Base-by-base conservation (phyloP, 257 asterid species). In the Orobanche coerulescens region DNA sequence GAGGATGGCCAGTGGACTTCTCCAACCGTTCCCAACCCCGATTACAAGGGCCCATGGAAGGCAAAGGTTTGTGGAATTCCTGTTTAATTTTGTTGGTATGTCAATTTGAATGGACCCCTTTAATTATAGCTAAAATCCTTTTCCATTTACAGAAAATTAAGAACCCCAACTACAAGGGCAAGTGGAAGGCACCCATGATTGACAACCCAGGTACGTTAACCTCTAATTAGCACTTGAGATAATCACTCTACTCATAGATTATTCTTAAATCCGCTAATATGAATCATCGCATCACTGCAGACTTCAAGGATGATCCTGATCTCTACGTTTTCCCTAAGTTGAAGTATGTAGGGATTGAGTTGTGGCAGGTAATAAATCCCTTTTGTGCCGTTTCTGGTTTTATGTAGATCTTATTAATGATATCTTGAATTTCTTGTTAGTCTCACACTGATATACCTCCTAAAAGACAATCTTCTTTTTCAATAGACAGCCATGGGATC, bases 1-100 rank as follows among this genome's bases (percentile, higher is more conserved):
- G 99, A 93, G 74, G 99, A 93, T 81, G 97, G 99, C 47, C 92
- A 81, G 71, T 93, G 99, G 99, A 80, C 97, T 1, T 80, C 86
- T 34, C 99, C 99, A 48, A 89, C 95, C 8, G 85, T 86, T 76
- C 86, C 99, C 59, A 87, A 90, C 75, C 97, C 95, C 0, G 95
- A 87, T 71, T 87, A 84, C 85, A 84, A 84, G 79, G 97, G 97
- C 31, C 95, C 89, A 70, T 90, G 97, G 97, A 70, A 73, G 67
- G 51, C 95, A 59, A 84, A 87, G 88, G 97, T 92, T 65, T 83
- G 76, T 58, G 36, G 47, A 55, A 7, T 48, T 15, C 30, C 30
- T 28, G 33, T 56, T 67, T 37, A 14, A 5, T 28, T 24, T 55
- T 36, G 18, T 40, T 22, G 5, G 44, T 65, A 44, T 40, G 44